phyloP scores from a whole-genome alignment of 2,329 filamentous ascomycete species.

The Venturia aucupariae region DNA sequence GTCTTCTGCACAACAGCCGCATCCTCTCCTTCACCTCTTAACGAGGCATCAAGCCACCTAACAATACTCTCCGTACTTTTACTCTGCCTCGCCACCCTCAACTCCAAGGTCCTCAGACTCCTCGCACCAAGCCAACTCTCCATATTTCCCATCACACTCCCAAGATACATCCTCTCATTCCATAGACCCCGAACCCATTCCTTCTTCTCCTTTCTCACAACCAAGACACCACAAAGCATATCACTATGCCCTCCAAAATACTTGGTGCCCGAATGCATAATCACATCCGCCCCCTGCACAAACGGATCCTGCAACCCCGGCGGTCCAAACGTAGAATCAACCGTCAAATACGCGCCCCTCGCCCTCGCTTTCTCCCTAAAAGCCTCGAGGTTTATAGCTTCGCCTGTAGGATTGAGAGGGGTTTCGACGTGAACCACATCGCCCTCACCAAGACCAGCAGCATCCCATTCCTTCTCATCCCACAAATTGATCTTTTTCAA shows the following conservation, averaged over 20 bases:
- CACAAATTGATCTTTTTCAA: slow-evolving; percentile 61
- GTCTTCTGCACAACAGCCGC: slow-evolving; percentile 40
- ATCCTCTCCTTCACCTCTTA: slow-evolving; percentile 28
- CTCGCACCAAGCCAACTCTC: slow-evolving; percentile 89
- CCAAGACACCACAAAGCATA: slow-evolving; percentile 78
- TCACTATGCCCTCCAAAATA: slow-evolving; percentile 95
- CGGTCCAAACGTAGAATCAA: slow-evolving; percentile 89
- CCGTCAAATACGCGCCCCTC: slow-evolving; percentile 64
- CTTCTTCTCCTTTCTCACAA: slow-evolving; percentile 40
- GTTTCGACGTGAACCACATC: slow-evolving; percentile 91
- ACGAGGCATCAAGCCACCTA: slow-evolving; percentile 49
- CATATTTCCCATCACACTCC: slow-evolving; percentile 76
- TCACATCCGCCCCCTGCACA: slow-evolving; percentile 65
- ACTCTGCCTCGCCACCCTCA: slow-evolving; percentile 72
- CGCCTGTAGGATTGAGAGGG: slow-evolving; percentile 82
- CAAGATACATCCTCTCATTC: slow-evolving; percentile 65
- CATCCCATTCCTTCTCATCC: slow-evolving; percentile 47
- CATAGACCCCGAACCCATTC: slow-evolving; percentile 42
- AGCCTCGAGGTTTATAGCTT: slow-evolving; percentile 60
- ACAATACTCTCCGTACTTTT: slow-evolving; percentile 61
- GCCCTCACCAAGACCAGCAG: slow-evolving; percentile 58
- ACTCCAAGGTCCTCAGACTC: slow-evolving; percentile 74
- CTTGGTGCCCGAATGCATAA: slow-evolving; percentile 93
- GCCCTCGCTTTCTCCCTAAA: slow-evolving; percentile 66
- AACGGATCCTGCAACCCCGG: slow-evolving; percentile 86